Conservation (phyloP, 306 rosid genomes). For the Corylus heterophylla region DNA sequence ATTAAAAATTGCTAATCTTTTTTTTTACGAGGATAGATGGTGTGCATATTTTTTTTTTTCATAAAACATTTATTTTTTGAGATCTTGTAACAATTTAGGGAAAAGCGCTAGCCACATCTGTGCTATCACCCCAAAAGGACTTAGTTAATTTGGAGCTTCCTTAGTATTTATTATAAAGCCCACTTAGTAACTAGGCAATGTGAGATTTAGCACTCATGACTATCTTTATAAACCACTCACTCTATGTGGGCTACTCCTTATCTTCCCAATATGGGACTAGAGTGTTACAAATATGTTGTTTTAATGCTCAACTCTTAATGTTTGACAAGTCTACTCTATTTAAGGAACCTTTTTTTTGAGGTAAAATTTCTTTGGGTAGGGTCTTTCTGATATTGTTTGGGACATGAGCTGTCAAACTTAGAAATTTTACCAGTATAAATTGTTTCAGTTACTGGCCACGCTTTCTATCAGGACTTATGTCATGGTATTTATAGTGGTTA, state of each 20-base stretch:
- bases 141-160: too few species aligned
- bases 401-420: background rate
- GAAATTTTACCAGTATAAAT: background rate
- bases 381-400: background rate
- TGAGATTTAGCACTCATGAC: too few species aligned
- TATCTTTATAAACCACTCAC: too few species aligned
- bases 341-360: background rate
- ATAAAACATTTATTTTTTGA: background rate
- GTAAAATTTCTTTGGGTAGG: background rate
- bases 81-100: background rate
- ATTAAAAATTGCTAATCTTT: background rate
- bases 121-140: too few species aligned
- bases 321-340: background rate
- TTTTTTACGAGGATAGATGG: background rate
- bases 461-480: background rate
- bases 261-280: too few species aligned
- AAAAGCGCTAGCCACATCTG: too few species aligned
- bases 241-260: too few species aligned
- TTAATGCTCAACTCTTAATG: background rate
- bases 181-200: too few species aligned
- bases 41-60: background rate
- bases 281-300: background rate
- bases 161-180: too few species aligned
- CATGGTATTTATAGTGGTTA: background rate
- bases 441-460: background rate